phyloP scores from a whole-genome alignment of 2,329 filamentous ascomycete genomes.

The Thelonectria blattea region DNA sequence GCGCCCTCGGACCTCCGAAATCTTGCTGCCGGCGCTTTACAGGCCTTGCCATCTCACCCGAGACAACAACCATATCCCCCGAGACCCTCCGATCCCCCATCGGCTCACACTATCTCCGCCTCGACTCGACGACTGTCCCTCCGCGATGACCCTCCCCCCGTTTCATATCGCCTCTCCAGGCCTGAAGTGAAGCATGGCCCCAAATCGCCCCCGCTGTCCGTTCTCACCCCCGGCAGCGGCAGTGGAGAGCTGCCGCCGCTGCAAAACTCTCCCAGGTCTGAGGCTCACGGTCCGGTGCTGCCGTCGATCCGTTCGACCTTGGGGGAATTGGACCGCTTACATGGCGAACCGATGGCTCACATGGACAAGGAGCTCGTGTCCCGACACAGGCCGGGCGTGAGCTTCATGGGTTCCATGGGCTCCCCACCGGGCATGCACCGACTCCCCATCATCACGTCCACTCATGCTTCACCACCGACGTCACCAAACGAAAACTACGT shows the following conservation, averaged over 20 bases:
- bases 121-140: slow-evolving; percentile 43
- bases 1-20: slow-evolving; percentile 37
- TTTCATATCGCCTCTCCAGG: not conserved
- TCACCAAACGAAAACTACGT: slow-evolving; percentile 56
- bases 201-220: slow-evolving; percentile 32
- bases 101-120: slow-evolving; percentile 36
- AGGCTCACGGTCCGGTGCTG: slow-evolving; percentile 44
- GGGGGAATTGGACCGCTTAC: slow-evolving; percentile 43
- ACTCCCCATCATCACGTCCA: slow-evolving; percentile 40
- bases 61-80: slow-evolving; percentile 13
- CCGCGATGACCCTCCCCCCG: slow-evolving; percentile 39
- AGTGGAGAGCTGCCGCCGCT: slow-evolving; percentile 46
- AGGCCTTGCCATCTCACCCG: slow-evolving; percentile 30
- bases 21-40: slow-evolving; percentile 43
- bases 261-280: slow-evolving; percentile 44
- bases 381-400: slow-evolving; percentile 32
- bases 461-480: slow-evolving; percentile 52
- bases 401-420: slow-evolving; percentile 43
- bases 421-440: slow-evolving; percentile 46
- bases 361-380: slow-evolving; percentile 42
- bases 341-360: slow-evolving; percentile 39
- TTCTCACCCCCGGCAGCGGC: slow-evolving; percentile 36
- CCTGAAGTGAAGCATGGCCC: slow-evolving; percentile 24
- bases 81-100: slow-evolving; percentile 17
- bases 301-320: slow-evolving; percentile 49